Conservation (phyloP, 2,329 filamentous ascomycete genomes). For the Chaetothyriales sp. region DNA sequence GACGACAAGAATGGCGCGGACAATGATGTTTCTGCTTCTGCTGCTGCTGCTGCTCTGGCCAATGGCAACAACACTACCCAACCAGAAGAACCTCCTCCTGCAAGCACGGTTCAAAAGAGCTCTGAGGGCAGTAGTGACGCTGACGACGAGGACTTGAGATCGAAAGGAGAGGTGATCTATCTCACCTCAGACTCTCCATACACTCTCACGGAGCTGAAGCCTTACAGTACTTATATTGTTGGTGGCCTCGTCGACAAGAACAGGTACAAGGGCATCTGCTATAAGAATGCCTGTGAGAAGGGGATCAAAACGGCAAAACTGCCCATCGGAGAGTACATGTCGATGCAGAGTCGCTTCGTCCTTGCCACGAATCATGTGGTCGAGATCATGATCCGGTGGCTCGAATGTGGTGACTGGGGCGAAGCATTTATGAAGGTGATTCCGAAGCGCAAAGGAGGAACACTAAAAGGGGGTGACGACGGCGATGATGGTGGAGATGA, state of each 20-base stretch:
- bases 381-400: conserved; percentile 89
- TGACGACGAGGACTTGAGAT: neutral
- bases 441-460: conserved; percentile 75
- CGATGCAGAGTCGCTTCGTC: conserved; percentile 74
- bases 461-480: conserved; percentile 34
- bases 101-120: neutral
- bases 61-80: too few species aligned
- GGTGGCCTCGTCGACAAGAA: conserved; percentile 94
- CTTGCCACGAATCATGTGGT: conserved; percentile 90
- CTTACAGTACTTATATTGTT: conserved; percentile 81
- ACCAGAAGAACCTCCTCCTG: neutral
- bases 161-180: conserved; percentile 55
- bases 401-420: conserved; percentile 83
- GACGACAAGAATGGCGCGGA: too few species aligned
- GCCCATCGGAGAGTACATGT: conserved; percentile 88
- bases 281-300: conserved; percentile 58
- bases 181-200: conserved; percentile 82
- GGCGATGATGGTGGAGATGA: conserved; percentile 5
- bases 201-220: conserved; percentile 66
- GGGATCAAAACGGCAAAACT: conserved; percentile 70
- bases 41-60: too few species aligned
- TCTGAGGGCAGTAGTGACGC: neutral
- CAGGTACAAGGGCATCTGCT: conserved; percentile 85
- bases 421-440: conserved; percentile 77
- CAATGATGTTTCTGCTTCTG: too few species aligned